Percentiles rank a stretch among this genome's conserved stretches.
Conservation (phyloP, 2,329 filamentous ascomycete species). For the Drechmeria coniospora region DNA sequence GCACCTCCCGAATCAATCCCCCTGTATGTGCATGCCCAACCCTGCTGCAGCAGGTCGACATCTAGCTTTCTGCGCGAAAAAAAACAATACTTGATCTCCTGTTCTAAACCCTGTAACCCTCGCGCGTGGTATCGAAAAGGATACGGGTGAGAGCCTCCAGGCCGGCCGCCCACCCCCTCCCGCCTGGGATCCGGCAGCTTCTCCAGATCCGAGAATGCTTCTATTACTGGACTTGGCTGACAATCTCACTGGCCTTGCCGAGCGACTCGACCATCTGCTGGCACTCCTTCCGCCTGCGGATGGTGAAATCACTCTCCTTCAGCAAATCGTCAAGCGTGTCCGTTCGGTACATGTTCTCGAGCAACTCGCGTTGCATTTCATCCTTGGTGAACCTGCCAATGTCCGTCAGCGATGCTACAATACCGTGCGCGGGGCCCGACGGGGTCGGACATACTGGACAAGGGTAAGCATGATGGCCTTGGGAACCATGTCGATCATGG, state of each 20-base stretch:
- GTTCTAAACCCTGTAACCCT: slow-evolving; percentile 17
- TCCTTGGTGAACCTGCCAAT: slow-evolving; percentile 70
- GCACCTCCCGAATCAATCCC: too few species aligned
- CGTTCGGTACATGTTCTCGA: slow-evolving; percentile 93
- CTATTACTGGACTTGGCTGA: slow-evolving; percentile 56
- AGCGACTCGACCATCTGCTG: slow-evolving; percentile 98
- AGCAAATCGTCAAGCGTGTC: slow-evolving; percentile 84
- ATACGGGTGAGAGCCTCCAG: slow-evolving; percentile 4
- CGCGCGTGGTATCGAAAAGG: slow-evolving; percentile 23
- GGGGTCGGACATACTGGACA: slow-evolving; percentile 56
- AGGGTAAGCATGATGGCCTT: slow-evolving; percentile 98
- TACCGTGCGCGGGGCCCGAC: background rate
- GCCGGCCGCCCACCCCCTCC: background rate
- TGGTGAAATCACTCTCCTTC: slow-evolving; percentile 95
- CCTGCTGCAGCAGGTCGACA: too few species aligned
- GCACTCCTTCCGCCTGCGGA: slow-evolving; percentile 90
- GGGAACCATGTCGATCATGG: slow-evolving; percentile 99
- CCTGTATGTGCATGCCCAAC: too few species aligned
- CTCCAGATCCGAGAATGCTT: background rate
- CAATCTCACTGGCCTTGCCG: slow-evolving; percentile 82
- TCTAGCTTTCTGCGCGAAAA: slow-evolving; percentile 6
- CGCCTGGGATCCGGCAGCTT: too few species aligned
- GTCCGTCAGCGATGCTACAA: slow-evolving; percentile 10
- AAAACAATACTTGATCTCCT: slow-evolving; percentile 16
- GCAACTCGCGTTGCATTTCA: slow-evolving; percentile 92